Base-by-base conservation (phyloP, 1,139 yeast species). In the Candida albicans region DNA sequence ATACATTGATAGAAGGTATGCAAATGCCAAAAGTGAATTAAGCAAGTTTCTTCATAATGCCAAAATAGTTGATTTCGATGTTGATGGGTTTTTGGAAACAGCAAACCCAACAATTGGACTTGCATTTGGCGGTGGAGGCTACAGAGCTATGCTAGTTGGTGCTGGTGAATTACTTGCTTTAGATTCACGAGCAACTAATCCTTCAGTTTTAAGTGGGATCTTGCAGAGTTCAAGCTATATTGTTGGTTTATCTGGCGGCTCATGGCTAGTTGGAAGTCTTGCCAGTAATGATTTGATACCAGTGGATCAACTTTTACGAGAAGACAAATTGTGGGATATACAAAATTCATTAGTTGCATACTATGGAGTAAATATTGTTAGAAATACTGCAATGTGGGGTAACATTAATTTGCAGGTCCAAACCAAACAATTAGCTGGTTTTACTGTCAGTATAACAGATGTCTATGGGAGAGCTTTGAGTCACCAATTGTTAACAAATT, bases 71-170 rank as follows among this genome's bases (percentile, higher is more conserved):
- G 85, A 80, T 54, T 82, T 86, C 51, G 79, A 82, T 53, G 76
- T 80, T 2, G 67, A 64, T 25, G 52, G 58, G 1, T 82, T 80
- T 54, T 54, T 84, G 48, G 43, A 50, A 43, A 28, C 37, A 10
- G 39, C 48, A 3, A 44, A 34, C 52, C 59, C 61, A 64, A 64
- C 75, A 29, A 73, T 78, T 45, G 96, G 85, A 4, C 57, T 88
- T 15, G 90, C 96, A 2, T 85, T 87, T 57, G 81, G 91, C 8
- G 97, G 97, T 33, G 97, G 97, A 57, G 96, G 96, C 2, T 89
- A 87, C 65, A 76, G 97, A 46, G 96, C 96, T 40, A 87, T 88
- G 96, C 65, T 89, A 35, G 65, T 75, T 43, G 96, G 96, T n/a
- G 96, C 96, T 2, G 96, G 97, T 35, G 82, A 85, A 62, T 64